These are phyloP conservation scores for Rhodotorula sp. DNA, from an alignment of 1,284 basidiomycete genomes.

Conservation along the genomic window DNA sequence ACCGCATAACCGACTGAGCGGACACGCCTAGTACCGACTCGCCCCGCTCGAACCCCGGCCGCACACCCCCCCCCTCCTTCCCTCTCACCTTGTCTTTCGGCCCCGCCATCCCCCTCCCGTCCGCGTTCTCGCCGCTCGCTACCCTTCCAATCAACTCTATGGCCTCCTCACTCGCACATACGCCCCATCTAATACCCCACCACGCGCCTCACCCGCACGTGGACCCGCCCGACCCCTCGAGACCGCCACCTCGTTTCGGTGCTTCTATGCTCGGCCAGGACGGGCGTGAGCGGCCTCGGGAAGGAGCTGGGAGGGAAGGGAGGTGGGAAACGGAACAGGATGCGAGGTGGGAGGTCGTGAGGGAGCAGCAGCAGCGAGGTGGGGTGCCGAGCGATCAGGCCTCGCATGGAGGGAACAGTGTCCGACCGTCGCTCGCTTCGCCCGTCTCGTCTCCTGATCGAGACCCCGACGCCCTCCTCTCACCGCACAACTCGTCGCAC, in stretches of 20 bases:
- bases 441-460: neutral
- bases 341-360: neutral
- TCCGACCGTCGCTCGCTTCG: neutral
- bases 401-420: neutral
- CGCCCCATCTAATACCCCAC: neutral
- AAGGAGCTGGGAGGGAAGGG: neutral
- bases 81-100: neutral
- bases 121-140: neutral
- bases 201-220: neutral
- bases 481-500: no score
- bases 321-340: no score
- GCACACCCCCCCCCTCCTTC: neutral
- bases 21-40: neutral
- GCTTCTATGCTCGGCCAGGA: neutral
- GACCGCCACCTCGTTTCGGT: conserved; percentile 4
- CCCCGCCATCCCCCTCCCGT: neutral
- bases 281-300: neutral
- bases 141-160: neutral
- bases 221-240: neutral
- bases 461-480: no score
- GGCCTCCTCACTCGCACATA: neutral
- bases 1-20: no score
- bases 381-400: neutral
- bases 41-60: neutral
- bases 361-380: neutral